Evolutionary conservation across 2,329 filamentous ascomycete species (phyloP), one percentile per base, ranked within the genome.

Genomic region (Macrophomina phaseolina): DNA sequence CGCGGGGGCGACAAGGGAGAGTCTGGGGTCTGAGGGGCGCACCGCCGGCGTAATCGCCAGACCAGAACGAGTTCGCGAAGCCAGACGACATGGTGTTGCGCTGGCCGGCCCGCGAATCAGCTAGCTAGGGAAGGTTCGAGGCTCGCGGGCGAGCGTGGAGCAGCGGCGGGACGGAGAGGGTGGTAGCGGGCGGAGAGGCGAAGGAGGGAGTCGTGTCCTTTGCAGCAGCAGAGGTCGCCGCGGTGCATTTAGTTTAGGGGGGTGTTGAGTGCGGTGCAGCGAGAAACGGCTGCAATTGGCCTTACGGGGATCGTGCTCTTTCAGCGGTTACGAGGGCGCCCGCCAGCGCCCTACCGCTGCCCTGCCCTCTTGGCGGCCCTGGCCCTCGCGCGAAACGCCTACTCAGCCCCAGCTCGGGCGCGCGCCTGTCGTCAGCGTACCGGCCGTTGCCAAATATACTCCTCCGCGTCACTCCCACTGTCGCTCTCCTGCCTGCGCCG

Each of bases 61-160:
- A 97, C 95, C 95, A 99, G 83, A 99, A 98, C 61, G 94, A 97
- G 82, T 94, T 93, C 73, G 93, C 90, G 81, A 99, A 98, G 74
- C 92, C 77, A 38, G 76, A 23, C 71, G 64, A 67, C 66, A 67
- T 67, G 66, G 12, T 52, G 60, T 36, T 63, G 64, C 52, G 64
- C 64, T 61, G 64, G 55, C 64, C 61, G 49, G 61, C 61, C 23
- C 58, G 58, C 58, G 58, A 49, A 62, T 49, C 42, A 62, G 58
- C 58, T 49, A 11, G 58, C 58, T 62, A 62, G 32, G 45, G 58
- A 62, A 42, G 32, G 16, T 14, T 9, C 56, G 28, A 46, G 40
- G 62, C 32, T 46, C 62, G 49, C 62, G 34, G 30, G 63, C 38
- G 52, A 38, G 45, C 42, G 42, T 12, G 53, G n/a, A n/a, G 52